A percentile compares a stretch with the other conserved stretches of the same genome.
phyloP scores from a whole-genome alignment of 148 eudicot genomes.

The Vaccinium corymbosum region DNA sequence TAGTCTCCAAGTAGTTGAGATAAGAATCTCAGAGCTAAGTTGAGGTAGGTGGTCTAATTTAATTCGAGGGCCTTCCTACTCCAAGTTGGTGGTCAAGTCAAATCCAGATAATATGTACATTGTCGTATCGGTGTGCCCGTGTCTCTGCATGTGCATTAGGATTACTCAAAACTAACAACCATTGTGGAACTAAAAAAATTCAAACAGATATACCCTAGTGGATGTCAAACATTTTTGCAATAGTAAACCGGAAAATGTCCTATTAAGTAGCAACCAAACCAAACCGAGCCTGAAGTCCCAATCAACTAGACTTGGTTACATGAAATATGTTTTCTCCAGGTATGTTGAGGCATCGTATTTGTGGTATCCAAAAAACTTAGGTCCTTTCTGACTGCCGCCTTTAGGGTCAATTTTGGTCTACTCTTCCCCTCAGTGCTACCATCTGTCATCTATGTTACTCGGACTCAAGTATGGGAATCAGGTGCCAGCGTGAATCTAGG shows the following conservation, averaged over 20 bases:
- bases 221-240: neutral
- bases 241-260: neutral
- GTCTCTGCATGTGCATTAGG: neutral
- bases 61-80: neutral
- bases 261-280: neutral
- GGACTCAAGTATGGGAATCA: no score
- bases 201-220: neutral
- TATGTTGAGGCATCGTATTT: neutral
- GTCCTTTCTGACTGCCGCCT: neutral
- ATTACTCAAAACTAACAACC: neutral
- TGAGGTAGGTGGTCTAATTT: neutral
- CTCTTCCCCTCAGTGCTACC: neutral
- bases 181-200: neutral
- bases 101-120: neutral
- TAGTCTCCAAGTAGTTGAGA: neutral
- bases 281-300: neutral
- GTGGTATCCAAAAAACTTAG: neutral
- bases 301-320: neutral
- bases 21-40: neutral
- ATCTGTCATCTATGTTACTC: neutral
- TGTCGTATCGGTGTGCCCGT: neutral
- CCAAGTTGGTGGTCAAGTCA: neutral
- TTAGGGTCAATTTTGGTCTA: neutral
- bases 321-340: neutral
- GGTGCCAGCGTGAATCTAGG: no score